Evolutionary conservation across 345 rosid genomes (phyloP), one percentile per base, ranked within the genome.

Genomic region (Reutealis trisperma): DNA sequence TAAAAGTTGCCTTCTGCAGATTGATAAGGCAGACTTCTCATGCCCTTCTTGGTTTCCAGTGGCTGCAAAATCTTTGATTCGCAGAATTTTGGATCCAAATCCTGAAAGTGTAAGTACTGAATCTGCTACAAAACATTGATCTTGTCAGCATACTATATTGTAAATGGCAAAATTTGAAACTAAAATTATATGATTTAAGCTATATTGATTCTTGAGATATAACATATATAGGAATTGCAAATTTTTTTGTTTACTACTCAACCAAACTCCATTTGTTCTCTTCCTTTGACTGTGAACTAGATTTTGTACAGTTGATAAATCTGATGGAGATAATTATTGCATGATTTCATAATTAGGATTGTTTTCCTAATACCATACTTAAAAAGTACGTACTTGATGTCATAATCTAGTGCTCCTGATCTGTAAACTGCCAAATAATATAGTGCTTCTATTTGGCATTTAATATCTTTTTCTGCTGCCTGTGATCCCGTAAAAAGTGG

Each of bases 11-110:
- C 52, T 63, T 73, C n/a, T 81, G 85, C 91, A 95, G 99, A 89
- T 95, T 61, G 92, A 91, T 70, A 88, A 49, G 72, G 99, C 96
- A 69, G 97, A 93, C 18, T 95, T 89, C 80, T 85, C 96, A 70
- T 92, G 93, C 77, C 98, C 99, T 51, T 84, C 97, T 57, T 92
- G 92, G 89, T 92, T 93, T 85, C 94, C 99, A 5, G 85, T 93
- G 73, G 98, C 90, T 60, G 97, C 97, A 49, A 95, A 90, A 83
- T 82, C 93, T 30, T 87, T 95, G 82, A 92, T 93, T 85, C 85
- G 83, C 42, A 89, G 89, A 74, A 93, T 95, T 77, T 83, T 95
- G 84, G 98, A 95, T 79, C 97, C 97, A 72, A 93, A 92, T 84
- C 92, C 98, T 63, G 93, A 84, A 88, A 90, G 89, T 44, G 99